Conservation (phyloP, 139 green algal genomes). For the Chlamydomonas sp. region DNA sequence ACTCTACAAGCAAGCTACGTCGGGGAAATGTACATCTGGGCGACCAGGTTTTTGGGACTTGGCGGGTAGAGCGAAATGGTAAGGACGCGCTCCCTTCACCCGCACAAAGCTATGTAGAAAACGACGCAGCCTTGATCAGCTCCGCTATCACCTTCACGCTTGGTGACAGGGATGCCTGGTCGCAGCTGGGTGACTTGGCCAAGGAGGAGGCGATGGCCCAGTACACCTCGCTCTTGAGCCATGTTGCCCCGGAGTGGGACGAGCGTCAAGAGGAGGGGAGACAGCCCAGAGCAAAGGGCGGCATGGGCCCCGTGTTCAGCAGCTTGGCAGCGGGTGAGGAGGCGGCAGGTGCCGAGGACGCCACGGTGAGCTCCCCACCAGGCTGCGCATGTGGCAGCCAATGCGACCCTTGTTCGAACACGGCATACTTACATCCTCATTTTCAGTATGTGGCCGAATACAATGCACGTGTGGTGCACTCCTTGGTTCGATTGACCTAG, state of each 20-base stretch:
- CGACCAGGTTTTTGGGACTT: conserved; percentile 32
- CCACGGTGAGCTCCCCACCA: not conserved
- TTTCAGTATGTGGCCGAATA: not conserved
- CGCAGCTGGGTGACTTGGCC: conserved; percentile 9
- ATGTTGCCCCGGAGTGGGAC: conserved; percentile 4
- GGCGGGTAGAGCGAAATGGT: conserved; percentile 34
- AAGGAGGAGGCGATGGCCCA: not conserved
- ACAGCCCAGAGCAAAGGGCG: not conserved
- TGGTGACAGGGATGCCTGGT: conserved; percentile 39
- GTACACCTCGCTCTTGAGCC: conserved; percentile 12
- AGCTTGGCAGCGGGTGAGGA: conserved; percentile 21
- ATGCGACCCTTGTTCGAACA: not conserved
- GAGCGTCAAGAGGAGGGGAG: too few species aligned
- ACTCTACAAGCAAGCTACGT: conserved; percentile 32
- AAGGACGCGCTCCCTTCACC: not conserved
- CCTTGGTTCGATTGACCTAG: not conserved
- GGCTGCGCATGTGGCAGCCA: not conserved
- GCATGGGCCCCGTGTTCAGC: conserved; percentile 44
- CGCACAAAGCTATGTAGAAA: not conserved
- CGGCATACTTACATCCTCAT: not conserved
- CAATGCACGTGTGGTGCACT: not conserved
- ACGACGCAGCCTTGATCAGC: not conserved
- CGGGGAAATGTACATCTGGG: conserved; percentile 1
- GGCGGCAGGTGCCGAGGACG: not conserved
- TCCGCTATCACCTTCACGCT: not conserved